A percentile compares a stretch with the other conserved stretches of the same genome.
These are phyloP conservation scores for Taphrina wiesneri DNA, from an alignment of 1,139 yeast genomes.

Conservation along the genomic window DNA sequence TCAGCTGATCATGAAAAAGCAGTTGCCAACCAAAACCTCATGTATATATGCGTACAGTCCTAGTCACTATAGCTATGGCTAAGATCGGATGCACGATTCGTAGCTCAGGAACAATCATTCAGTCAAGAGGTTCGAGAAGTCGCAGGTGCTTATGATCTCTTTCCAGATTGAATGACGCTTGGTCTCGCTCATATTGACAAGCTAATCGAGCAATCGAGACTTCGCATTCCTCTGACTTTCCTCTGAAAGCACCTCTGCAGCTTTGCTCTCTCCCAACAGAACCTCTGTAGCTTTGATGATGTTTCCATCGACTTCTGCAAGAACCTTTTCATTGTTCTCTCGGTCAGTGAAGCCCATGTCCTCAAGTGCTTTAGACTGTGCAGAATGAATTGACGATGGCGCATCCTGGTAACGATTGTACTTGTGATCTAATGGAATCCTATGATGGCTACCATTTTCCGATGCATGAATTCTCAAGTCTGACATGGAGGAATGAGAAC, in stretches of 20 bases:
- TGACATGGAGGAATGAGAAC: not conserved
- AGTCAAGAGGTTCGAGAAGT: too few species aligned
- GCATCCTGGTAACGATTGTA: not conserved
- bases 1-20: too few species aligned
- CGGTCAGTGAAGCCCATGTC: not conserved
- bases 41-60: too few species aligned
- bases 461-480: not conserved
- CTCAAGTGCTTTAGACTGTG: not conserved
- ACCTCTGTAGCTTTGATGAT: constrained; percentile 5
- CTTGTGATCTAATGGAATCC: not conserved
- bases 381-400: not conserved
- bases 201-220: not conserved
- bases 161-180: not conserved
- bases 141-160: too few species aligned
- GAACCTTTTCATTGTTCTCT: not conserved
- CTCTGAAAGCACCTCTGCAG: not conserved
- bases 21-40: too few species aligned
- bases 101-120: too few species aligned
- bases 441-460: not conserved
- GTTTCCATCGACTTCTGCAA: not conserved
- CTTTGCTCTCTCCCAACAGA: not conserved
- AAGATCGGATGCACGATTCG: too few species aligned
- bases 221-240: not conserved
- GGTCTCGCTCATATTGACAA: not conserved
- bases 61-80: too few species aligned